phyloP scores from a whole-genome alignment of 208 protist species.

The Acanthamoeba lugdunensis region DNA sequence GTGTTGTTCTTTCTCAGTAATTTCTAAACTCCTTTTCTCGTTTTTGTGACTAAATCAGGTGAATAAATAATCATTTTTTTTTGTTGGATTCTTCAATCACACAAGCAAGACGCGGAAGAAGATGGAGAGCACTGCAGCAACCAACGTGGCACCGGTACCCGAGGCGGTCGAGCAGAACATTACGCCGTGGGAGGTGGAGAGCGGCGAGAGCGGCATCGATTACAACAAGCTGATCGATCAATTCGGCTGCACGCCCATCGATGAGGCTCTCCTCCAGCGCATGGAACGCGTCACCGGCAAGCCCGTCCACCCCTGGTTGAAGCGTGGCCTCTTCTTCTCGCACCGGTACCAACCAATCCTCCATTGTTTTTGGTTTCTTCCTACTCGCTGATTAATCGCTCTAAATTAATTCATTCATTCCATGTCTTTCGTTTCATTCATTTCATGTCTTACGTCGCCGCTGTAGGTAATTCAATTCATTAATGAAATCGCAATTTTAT shows the following conservation, averaged over 20 bases:
- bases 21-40: not conserved
- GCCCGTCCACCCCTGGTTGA: conserved; percentile 92
- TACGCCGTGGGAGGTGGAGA: conserved; percentile 78
- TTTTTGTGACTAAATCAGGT: not conserved
- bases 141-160: not conserved
- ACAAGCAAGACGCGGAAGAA: not conserved
- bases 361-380: not conserved
- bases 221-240: conserved; percentile 89
- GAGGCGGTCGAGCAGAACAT: not conserved
- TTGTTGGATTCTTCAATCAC: not conserved
- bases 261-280: conserved; percentile 81
- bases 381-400: not conserved
- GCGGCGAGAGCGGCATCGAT: conserved; percentile 79
- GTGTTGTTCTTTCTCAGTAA: not conserved
- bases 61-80: not conserved
- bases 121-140: not conserved
- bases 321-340: conserved; percentile 95
- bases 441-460: too few species aligned
- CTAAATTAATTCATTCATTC: too few species aligned
- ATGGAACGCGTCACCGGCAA: conserved; percentile 85
- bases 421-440: too few species aligned
- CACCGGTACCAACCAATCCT: conserved; percentile 91
- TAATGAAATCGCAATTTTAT: not conserved
- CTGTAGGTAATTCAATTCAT: not conserved
- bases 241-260: conserved; percentile 87